These are phyloP conservation scores for Candida dajiaensis DNA, from an alignment of 805 yeast genomes.

Conservation along the genomic window DNA sequence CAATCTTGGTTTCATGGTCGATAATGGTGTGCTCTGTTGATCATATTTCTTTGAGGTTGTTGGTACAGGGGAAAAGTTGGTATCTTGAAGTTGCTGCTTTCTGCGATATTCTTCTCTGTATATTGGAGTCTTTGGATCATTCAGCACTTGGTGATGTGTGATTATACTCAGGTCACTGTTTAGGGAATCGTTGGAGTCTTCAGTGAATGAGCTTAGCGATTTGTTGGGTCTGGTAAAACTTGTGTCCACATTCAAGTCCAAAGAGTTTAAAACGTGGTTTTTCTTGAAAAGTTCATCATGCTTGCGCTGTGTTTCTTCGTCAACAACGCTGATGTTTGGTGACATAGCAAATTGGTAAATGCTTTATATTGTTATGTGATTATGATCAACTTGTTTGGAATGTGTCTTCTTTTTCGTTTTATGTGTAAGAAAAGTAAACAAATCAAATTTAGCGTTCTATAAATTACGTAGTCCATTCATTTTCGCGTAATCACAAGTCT, in stretches of 20 bases:
- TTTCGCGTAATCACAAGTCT: not conserved
- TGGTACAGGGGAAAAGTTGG: slow-evolving; percentile 11
- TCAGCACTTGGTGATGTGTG: slow-evolving; percentile 13
- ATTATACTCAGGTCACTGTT: slow-evolving; percentile 13
- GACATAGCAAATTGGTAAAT: not conserved
- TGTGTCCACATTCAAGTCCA: slow-evolving; percentile 4
- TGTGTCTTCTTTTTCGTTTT: not conserved
- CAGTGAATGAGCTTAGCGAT: slow-evolving; percentile 1
- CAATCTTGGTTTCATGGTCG: slow-evolving; percentile 2
- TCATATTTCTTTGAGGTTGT: slow-evolving; percentile 8
- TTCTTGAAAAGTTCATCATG: slow-evolving; percentile 16
- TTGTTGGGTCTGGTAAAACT: not conserved
- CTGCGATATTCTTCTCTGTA: slow-evolving; percentile 13
- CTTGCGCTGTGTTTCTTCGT: slow-evolving; percentile 12
- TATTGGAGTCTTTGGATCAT: slow-evolving; percentile 23
- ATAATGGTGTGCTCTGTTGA: not conserved
- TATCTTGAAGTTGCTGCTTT: not conserved
- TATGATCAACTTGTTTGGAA: not conserved
- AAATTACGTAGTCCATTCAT: not conserved
- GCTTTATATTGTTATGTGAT: no score
- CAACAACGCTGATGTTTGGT: slow-evolving; percentile 1
- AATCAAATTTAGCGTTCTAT: not conserved
- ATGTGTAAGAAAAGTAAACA: not conserved
- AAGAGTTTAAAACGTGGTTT: slow-evolving; percentile 17
- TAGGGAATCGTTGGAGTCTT: slow-evolving; percentile 2